A percentile compares a stretch with the other conserved stretches of the same genome.
phyloP scores from a whole-genome alignment of 495 filamentous ascomycete genomes.

The Penicillium paradoxum region DNA sequence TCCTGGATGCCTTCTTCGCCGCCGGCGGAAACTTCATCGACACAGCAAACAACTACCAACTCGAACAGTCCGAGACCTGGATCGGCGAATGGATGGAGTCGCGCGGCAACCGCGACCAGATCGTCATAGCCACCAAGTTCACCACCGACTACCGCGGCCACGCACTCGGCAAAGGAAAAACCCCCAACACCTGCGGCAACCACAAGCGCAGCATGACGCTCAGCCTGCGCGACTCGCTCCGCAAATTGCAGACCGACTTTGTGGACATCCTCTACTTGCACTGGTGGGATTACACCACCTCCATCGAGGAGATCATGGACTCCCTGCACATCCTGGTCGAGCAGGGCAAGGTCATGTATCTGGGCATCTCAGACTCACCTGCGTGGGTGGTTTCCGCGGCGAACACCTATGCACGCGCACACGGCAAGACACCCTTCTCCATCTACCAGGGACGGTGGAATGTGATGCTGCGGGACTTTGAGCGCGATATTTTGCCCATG shows the following conservation, averaged over 20 bases:
- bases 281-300: conserved; percentile 55
- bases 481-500: conserved; percentile 57
- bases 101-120: conserved; percentile 53
- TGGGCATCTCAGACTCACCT: conserved; percentile 58
- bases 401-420: conserved; percentile 55
- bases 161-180: conserved; percentile 40
- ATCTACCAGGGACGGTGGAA: conserved; percentile 66
- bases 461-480: conserved; percentile 48
- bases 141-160: conserved; percentile 36
- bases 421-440: conserved; percentile 57
- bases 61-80: conserved; percentile 50
- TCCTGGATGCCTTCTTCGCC: conserved; percentile 50
- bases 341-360: conserved; percentile 57
- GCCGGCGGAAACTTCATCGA: conserved; percentile 53
- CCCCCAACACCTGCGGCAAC: conserved; percentile 53
- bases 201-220: conserved; percentile 48
- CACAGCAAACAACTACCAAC: conserved; percentile 53
- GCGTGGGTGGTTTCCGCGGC: conserved; percentile 59
- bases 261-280: conserved; percentile 63
- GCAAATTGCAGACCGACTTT: conserved; percentile 59
- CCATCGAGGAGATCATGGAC: conserved; percentile 59
- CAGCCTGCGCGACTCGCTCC: conserved; percentile 50
- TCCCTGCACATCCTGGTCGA: conserved; percentile 52
- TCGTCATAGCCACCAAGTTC: conserved; percentile 74
- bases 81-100: conserved; percentile 56